phyloP scores from a whole-genome alignment of 2,329 filamentous ascomycete species.

The Falciphora oryzae region DNA sequence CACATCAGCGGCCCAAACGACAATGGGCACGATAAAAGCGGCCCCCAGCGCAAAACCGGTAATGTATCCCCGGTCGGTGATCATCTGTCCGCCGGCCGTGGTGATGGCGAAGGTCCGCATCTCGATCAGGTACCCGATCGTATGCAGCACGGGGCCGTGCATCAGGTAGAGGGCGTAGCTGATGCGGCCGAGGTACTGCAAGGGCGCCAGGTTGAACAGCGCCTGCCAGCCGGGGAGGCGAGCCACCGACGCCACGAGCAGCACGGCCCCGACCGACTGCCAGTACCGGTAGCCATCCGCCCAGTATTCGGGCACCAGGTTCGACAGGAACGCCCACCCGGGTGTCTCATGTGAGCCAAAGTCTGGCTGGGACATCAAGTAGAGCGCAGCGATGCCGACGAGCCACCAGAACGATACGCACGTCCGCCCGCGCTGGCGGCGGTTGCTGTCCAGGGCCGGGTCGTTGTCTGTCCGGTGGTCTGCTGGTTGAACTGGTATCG shows the following conservation, averaged over 20 bases:
- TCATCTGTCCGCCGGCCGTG: slow-evolving; percentile 46
- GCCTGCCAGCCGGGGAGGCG: slow-evolving; percentile 51
- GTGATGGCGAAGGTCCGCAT: slow-evolving; percentile 44
- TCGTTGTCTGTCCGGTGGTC: background rate
- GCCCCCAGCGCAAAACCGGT: slow-evolving; percentile 54
- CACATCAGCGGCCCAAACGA: slow-evolving; percentile 53
- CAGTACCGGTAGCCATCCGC: slow-evolving; percentile 48
- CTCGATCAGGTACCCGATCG: slow-evolving; percentile 45
- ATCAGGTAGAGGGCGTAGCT: slow-evolving; percentile 60
- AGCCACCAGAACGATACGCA: slow-evolving; percentile 34
- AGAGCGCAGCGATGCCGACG: slow-evolving; percentile 44
- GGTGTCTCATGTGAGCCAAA: slow-evolving; percentile 36
- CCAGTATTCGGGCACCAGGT: slow-evolving; percentile 44
- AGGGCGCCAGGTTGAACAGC: slow-evolving; percentile 53
- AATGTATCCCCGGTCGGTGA: slow-evolving; percentile 34
- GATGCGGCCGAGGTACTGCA: slow-evolving; percentile 56
- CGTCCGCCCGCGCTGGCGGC: slow-evolving; percentile 39
- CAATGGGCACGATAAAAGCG: slow-evolving; percentile 51
- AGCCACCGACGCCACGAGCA: slow-evolving; percentile 49
- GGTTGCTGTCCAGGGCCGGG: slow-evolving; percentile 6
- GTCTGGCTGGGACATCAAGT: slow-evolving; percentile 44
- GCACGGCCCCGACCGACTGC: slow-evolving; percentile 46
- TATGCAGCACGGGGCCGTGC: slow-evolving; percentile 56
- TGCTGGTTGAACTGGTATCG: background rate
- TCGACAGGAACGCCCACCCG: slow-evolving; percentile 44